A percentile compares a stretch with the other conserved stretches of the same genome.
phyloP scores from a whole-genome alignment of 768 basidiomycete genomes.

The Termitomyces sp. region DNA sequence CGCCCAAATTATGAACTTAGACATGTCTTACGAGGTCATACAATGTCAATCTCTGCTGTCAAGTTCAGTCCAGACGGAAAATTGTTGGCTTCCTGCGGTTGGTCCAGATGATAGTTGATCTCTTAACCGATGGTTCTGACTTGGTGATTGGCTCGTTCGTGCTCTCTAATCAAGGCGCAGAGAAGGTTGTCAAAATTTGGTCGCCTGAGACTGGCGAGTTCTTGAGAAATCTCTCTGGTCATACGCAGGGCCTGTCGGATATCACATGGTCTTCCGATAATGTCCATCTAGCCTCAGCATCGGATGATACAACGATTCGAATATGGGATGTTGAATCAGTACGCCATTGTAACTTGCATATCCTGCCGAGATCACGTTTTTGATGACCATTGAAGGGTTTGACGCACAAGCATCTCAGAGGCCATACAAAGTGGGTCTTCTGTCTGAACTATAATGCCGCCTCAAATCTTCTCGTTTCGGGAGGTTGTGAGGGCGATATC shows the following conservation, averaged over 20 bases:
- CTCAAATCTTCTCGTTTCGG: conserved; percentile 87
- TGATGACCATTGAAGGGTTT: conserved; percentile 45
- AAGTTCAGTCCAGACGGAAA: conserved; percentile 91
- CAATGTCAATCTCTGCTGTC: conserved; percentile 79
- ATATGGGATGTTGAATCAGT: conserved; percentile 88
- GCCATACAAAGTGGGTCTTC: conserved; percentile 87
- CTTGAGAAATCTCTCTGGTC: conserved; percentile 69
- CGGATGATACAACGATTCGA: conserved; percentile 86
- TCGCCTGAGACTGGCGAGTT: conserved; percentile 76
- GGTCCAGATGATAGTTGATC: conserved; percentile 25
- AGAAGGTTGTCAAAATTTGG: conserved; percentile 80
- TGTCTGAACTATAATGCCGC: conserved; percentile 89
- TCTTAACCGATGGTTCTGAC: conserved; percentile 12
- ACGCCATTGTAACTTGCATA: conserved; percentile 19
- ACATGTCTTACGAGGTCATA: conserved; percentile 73
- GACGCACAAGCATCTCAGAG: conserved; percentile 67
- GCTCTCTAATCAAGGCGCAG: conserved; percentile 50
- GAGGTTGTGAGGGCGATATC: conserved; percentile 90
- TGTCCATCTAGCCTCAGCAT: conserved; percentile 81
- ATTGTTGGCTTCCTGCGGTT: conserved; percentile 84
- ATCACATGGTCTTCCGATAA: conserved; percentile 88
- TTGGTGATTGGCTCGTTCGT: conserved; percentile 4
- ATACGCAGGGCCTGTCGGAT: conserved; percentile 83
- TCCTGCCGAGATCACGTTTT: conserved; percentile 1
- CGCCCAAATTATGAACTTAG: conserved; percentile 68